phyloP scores from a whole-genome alignment of 2,329 filamentous ascomycete genomes.

The Pestalotiopsis sp. region DNA sequence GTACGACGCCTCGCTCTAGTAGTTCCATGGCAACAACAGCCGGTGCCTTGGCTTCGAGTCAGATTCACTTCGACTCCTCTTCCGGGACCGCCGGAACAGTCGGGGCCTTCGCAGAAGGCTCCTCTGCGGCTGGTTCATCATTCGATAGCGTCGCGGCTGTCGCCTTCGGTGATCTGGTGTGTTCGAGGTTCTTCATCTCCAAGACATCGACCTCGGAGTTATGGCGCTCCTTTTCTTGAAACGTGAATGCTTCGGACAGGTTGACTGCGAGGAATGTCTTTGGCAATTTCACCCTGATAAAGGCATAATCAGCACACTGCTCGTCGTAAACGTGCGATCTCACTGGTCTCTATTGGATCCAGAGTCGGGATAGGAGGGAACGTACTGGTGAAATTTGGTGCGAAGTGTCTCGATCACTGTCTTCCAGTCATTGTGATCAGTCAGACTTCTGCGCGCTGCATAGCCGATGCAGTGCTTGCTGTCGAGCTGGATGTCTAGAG shows the following conservation, averaged over 20 bases:
- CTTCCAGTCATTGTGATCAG: slow-evolving; percentile 92
- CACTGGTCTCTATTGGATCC: too few relatives aligned
- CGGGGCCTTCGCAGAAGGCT: not conserved
- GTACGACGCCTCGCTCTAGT: not conserved
- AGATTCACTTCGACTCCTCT: not conserved
- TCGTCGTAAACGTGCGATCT: too few relatives aligned
- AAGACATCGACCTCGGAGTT: slow-evolving; percentile 48
- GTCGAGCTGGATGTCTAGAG: slow-evolving; percentile 93
- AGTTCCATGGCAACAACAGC: not conserved
- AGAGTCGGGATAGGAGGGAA: slow-evolving; percentile 21
- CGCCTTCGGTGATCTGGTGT: slow-evolving; percentile 23
- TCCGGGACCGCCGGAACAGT: not conserved
- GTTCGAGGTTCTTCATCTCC: slow-evolving; percentile 47
- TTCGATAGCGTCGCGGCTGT: slow-evolving; percentile 17
- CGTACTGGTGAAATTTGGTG: slow-evolving; percentile 92
- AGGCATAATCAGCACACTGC: slow-evolving; percentile 15
- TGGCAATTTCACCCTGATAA: slow-evolving; percentile 63
- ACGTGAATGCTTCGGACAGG: slow-evolving; percentile 63
- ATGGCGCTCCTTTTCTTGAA: slow-evolving; percentile 58
- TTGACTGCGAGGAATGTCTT: slow-evolving; percentile 70
- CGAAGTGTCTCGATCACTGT: slow-evolving; percentile 93
- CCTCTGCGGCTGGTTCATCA: not conserved
- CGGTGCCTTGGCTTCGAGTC: not conserved
- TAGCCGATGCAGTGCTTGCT: slow-evolving; percentile 96
- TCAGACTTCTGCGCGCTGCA: slow-evolving; percentile 86